These are phyloP conservation scores for Xanthoparmelia taractica DNA, from an alignment of 495 filamentous ascomycete genomes.

Conservation along the genomic window DNA sequence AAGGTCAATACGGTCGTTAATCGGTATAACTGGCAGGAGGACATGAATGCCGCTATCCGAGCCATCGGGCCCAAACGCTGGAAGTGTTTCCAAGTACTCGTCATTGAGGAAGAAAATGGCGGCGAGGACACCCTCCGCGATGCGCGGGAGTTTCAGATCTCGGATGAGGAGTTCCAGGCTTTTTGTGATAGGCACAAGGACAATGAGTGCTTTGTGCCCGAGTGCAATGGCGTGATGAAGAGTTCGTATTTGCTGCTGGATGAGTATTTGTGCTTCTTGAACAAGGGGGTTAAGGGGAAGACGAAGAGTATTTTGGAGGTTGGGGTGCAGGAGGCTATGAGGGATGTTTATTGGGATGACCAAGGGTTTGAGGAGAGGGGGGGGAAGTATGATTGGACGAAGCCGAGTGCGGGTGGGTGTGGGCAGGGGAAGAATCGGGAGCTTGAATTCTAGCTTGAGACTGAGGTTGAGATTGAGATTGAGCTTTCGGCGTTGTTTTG, in stretches of 20 bases:
- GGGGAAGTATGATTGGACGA: slow-evolving; percentile 49
- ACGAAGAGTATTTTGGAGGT: slow-evolving; percentile 43
- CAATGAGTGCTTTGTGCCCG: slow-evolving; percentile 40
- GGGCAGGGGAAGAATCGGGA: slow-evolving; percentile 10
- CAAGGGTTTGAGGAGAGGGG: slow-evolving; percentile 41
- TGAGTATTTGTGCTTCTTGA: slow-evolving; percentile 49
- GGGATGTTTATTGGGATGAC: slow-evolving; percentile 45
- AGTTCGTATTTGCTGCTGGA: slow-evolving; percentile 42
- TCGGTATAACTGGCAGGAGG: slow-evolving; percentile 43
- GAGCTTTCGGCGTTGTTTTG: too few relatives aligned
- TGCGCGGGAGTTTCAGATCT: slow-evolving; percentile 41
- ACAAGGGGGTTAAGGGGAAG: slow-evolving; percentile 37
- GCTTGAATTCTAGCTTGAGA: slow-evolving; percentile 14
- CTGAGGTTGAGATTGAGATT: too few relatives aligned
- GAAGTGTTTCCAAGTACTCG: slow-evolving; percentile 53
- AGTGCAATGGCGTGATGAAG: slow-evolving; percentile 47
- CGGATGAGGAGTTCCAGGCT: slow-evolving; percentile 39
- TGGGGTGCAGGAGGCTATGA: slow-evolving; percentile 43
- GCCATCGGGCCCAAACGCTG: slow-evolving; percentile 46
- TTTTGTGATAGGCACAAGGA: slow-evolving; percentile 44
- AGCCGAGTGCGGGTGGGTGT: slow-evolving; percentile 13
- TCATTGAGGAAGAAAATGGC: slow-evolving; percentile 50
- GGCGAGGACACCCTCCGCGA: slow-evolving; percentile 38
- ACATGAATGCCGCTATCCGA: slow-evolving; percentile 43
- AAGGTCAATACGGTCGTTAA: slow-evolving; percentile 55